Conservation (phyloP, 2,329 filamentous ascomycete genomes). For the Fonsecaea nubica region DNA sequence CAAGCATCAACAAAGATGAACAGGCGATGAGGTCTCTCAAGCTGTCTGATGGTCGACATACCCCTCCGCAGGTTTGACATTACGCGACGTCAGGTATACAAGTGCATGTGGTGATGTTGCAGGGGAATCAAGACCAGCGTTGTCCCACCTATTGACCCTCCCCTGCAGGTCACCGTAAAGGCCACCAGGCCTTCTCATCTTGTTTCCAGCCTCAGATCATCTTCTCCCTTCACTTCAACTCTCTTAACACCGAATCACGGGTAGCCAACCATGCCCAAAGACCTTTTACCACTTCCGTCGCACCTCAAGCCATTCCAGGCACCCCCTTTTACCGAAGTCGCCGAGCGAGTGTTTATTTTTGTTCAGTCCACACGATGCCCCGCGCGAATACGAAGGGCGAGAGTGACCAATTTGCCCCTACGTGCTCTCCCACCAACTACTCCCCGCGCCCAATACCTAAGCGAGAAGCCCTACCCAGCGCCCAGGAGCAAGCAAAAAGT, state of each 20-base stretch:
- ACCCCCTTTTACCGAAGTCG: not conserved
- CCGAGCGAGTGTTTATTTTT: not conserved
- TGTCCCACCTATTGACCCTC: constrained; percentile 5
- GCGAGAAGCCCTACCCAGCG: not conserved
- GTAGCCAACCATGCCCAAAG: no score
- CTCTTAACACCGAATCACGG: not conserved
- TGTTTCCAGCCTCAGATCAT: constrained; percentile 10
- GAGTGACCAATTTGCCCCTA: constrained; percentile 2
- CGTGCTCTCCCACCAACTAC: no score
- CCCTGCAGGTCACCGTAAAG: constrained; percentile 5
- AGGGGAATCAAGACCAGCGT: no score
- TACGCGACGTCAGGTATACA: not conserved
- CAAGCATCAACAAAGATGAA: no score
- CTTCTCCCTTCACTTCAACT: not conserved
- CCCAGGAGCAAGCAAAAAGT: not conserved
- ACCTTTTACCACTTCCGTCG: not conserved
- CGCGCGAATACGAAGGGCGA: constrained; percentile 8
- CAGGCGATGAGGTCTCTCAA: no score
- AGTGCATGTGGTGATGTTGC: no score
- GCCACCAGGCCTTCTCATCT: not conserved
- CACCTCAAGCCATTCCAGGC: not conserved
- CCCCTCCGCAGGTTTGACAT: not conserved
- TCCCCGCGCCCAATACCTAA: not conserved
- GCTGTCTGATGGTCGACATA: no score
- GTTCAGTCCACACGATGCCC: not conserved